Conservation (phyloP, 2,329 filamentous ascomycete species). For the Hyphodiscus sp. region DNA sequence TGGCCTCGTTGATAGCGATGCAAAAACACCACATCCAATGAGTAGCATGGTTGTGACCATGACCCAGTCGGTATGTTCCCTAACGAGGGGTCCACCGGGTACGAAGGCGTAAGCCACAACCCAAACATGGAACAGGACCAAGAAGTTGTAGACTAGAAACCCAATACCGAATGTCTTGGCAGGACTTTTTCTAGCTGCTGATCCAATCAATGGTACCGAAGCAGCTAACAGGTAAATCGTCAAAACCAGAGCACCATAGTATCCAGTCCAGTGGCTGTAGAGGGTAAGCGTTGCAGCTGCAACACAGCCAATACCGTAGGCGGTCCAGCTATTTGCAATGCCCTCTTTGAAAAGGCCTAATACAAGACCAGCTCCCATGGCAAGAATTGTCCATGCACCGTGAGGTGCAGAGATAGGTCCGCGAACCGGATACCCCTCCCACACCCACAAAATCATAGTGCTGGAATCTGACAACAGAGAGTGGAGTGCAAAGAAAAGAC, state of each 20-base stretch:
- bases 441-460: constrained; percentile 98
- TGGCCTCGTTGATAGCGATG: constrained; percentile 44
- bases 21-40: constrained; percentile 80
- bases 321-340: constrained; percentile 69
- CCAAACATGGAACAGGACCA: constrained; percentile 98
- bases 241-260: constrained; percentile 71
- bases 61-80: constrained; percentile 93
- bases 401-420: constrained; percentile 87
- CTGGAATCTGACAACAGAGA: constrained; percentile 93
- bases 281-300: constrained; percentile 74
- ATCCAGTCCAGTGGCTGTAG: constrained; percentile 80
- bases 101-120: constrained; percentile 98
- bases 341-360: constrained; percentile 68
- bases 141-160: constrained; percentile 85
- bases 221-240: constrained; percentile 78
- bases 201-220: constrained; percentile 66
- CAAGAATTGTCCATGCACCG: constrained; percentile 76
- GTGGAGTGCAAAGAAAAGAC: constrained; percentile 82
- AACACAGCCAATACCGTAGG: constrained; percentile 69
- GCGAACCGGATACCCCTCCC: constrained; percentile 89
- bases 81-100: constrained; percentile 83
- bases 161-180: constrained; percentile 79
- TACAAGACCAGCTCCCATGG: constrained; percentile 77
- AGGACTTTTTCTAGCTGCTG: constrained; percentile 70
- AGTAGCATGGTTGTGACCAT: constrained; percentile 81